These are phyloP conservation scores for Pichia sp. DNA, from an alignment of 1,139 yeast species.

Conservation along the genomic window DNA sequence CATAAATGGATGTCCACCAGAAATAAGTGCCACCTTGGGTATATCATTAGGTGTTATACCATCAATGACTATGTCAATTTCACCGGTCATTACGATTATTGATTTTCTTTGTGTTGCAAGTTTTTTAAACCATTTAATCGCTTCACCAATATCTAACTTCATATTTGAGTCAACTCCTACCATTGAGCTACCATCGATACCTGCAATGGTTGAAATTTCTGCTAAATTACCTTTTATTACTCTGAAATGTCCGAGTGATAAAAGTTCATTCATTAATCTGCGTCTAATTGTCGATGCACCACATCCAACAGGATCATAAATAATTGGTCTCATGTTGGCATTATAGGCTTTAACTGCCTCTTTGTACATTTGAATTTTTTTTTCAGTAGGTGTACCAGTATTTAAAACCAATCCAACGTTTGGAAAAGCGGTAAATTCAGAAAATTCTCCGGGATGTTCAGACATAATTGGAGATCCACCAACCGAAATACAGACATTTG, in stretches of 20 bases:
- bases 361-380: slow-evolving; percentile 37
- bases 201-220: slow-evolving; percentile 56
- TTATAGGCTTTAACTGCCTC: slow-evolving; percentile 59
- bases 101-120: slow-evolving; percentile 53
- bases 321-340: slow-evolving; percentile 49
- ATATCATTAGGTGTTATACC: slow-evolving; percentile 30
- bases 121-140: slow-evolving; percentile 37
- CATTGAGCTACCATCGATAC: slow-evolving; percentile 49
- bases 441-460: slow-evolving; percentile 64
- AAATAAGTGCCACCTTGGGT: slow-evolving; percentile 30
- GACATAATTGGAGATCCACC: slow-evolving; percentile 94
- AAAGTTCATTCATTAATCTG: slow-evolving; percentile 39
- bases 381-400: slow-evolving; percentile 58
- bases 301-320: slow-evolving; percentile 89
- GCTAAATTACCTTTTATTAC: slow-evolving; percentile 85
- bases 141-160: slow-evolving; percentile 26
- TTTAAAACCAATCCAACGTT: slow-evolving; percentile 57
- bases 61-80: slow-evolving; percentile 41
- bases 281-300: slow-evolving; percentile 69
- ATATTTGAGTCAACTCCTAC: slow-evolving; percentile 65
- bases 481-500: slow-evolving; percentile 78
- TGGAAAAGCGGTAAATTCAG: slow-evolving; percentile 54
- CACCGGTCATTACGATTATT: slow-evolving; percentile 71
- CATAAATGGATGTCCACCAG: slow-evolving; percentile 65
- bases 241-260: slow-evolving; percentile 54